Conservation (phyloP, 306 rosid genomes). For the Pueraria montana region DNA sequence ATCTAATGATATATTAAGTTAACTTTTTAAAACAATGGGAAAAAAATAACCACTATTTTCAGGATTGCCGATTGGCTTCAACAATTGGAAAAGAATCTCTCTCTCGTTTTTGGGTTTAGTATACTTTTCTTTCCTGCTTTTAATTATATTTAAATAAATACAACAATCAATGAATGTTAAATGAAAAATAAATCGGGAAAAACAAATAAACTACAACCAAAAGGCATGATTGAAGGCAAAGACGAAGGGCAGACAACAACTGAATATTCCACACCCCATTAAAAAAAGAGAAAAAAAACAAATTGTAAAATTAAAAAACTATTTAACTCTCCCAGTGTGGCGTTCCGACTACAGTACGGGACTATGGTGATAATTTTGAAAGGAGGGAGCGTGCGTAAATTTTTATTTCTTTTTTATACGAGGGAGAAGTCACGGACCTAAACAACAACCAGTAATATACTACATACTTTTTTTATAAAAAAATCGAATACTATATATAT, state of each 20-base stretch:
- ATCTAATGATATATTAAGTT: neutral
- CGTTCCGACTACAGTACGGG: constrained; percentile 6
- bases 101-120: neutral
- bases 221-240: constrained; percentile 27
- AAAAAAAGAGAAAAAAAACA: neutral
- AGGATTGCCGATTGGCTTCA: neutral
- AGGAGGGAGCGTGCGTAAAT: neutral
- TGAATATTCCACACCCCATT: constrained; percentile 14
- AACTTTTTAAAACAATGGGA: neutral
- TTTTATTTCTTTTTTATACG: neutral
- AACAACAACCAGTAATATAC: neutral
- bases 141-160: constrained; percentile 9
- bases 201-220: constrained; percentile 7
- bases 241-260: constrained; percentile 4
- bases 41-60: neutral
- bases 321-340: neutral
- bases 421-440: constrained; percentile 35
- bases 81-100: constrained; percentile 9
- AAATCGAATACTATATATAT: no score
- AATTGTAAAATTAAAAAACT: neutral
- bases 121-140: neutral
- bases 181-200: neutral
- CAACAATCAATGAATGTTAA: neutral
- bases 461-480: neutral
- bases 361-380: neutral